Evolutionary conservation across 2,329 filamentous ascomycete species (phyloP), one percentile per base, ranked within the genome.

Genomic region (Didymella segeticola): DNA sequence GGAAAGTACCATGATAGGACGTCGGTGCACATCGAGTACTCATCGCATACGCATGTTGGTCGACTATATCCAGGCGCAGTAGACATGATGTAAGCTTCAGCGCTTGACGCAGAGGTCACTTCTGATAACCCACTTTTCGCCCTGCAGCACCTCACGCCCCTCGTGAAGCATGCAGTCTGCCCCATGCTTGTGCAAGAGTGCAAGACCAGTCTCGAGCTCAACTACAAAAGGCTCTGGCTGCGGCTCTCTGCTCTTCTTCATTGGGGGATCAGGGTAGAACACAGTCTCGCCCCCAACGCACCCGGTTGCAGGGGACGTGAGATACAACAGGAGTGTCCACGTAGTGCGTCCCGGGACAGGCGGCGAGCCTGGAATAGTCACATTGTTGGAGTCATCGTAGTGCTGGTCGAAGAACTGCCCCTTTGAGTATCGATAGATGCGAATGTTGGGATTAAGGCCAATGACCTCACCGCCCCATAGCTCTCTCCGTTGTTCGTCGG

Each of bases 321-420:
- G 82, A 69, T 97, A 98, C 29, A 97, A 83, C 0, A 97, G 81
- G 5, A 96, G 79, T 0, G 93, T 97, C 92, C 93, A 97, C 0
- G 92, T 97, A 5, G 93, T 97, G 66, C 83, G 87, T 17, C 83
- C 87, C 19, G 79, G 78, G 10, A 78, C 64, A 8, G 77, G 56
- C 29, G 72, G 70, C 2, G 60, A 38, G 6, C 68, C 69, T 29
- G 74, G 66, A 3, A 95, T 77, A 1, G 77, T 82, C 22, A 97
- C 75, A 48, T 83, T 81, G 70, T 96, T 96, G 45, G 86, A 90
- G 68, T 97, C 93, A 74, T 98, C 93, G 68, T 96, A 97, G 73
- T 97, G 93, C 66, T 90, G 88, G 69, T 92, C 92, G 72, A 97
- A 97, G 72, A 93, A 96, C 71, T 97, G 92, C 0, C 90, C 91